Evolutionary conservation across 1,284 basidiomycete species (phyloP).

Genomic region (Pascua guehoae): DNA sequence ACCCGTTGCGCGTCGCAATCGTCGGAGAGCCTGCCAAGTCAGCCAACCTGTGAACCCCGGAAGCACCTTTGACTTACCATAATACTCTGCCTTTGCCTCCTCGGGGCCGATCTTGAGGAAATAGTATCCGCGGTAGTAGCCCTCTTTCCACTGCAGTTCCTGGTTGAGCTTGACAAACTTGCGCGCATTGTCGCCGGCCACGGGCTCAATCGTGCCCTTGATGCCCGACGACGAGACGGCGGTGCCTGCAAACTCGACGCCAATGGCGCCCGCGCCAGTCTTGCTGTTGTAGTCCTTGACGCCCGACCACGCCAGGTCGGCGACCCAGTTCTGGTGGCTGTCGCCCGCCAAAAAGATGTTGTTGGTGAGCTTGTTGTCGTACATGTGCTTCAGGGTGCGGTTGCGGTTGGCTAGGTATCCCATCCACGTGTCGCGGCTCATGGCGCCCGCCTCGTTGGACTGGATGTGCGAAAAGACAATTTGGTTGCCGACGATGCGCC

Average conservation of each 20-base stretch:
- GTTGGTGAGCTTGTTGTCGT: conserved; percentile 58
- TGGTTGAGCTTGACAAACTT: conserved; percentile 37
- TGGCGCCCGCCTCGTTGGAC: conserved; percentile 4
- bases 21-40: conserved; percentile 54
- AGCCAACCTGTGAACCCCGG: too few species aligned
- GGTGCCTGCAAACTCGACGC: conserved; percentile 65
- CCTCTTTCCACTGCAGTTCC: conserved; percentile 64
- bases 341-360: conserved; percentile 62
- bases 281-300: conserved; percentile 54
- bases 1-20: conserved; percentile 56
- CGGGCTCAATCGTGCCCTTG: conserved; percentile 53
- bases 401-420: conserved; percentile 60
- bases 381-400: conserved; percentile 59
- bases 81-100: conserved; percentile 56
- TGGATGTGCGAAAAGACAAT: conserved; percentile 50
- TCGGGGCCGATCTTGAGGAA: conserved; percentile 55
- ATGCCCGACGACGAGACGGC: conserved; percentile 59
- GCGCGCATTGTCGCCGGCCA: conserved; percentile 15
- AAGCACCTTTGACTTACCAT: conserved; percentile 34
- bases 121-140: conserved; percentile 62
- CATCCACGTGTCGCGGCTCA: conserved; percentile 59
- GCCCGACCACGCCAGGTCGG: conserved; percentile 24
- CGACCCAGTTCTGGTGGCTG: conserved; percentile 56
- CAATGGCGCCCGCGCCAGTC: conserved; percentile 58
- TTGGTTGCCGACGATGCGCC: conserved; percentile 62